Base-by-base conservation (phyloP, 2,329 filamentous ascomycete species). In the Diplocarpon rosae region DNA sequence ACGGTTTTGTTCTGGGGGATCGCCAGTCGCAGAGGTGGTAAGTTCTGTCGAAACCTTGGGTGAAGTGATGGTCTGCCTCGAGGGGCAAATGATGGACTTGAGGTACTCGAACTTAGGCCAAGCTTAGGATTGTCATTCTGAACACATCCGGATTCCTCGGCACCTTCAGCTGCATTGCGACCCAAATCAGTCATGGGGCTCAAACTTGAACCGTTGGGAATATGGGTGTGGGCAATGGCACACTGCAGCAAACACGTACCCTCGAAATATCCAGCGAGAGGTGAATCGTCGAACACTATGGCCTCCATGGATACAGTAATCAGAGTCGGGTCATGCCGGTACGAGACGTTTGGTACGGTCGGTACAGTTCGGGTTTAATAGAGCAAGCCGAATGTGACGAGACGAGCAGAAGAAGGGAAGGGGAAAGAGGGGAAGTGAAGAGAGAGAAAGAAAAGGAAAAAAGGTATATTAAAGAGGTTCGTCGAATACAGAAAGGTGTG, bases 191-290 rank as follows among this genome's bases (percentile, higher is more conserved):
- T 32, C 11, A 35, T 42, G 24, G 14, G 24, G 39, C 39, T 42
- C 39, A 42, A 42, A 36, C 39, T 29, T 36, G 24, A n/a, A 13
- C 24, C 35, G 24, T 36, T 35, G 28, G 13, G 32, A n/a, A 35
- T 32, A 32, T n/a, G 32, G 32, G 35, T 30, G 20, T 7, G 20
- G 4, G 39, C 27, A 15, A 32, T 15, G 3, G 37, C 11, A 15
- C 27, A 20, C 6, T 27, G 14, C 20, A 17, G 17, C 17, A 20
- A 17, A 31, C 28, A 39, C 33, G 13, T 45, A 92, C 89, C 88
- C 78, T 89, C 82, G 57, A 95, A 78, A 68, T 92, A 92, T 60
- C 85, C 80, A 62, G 87, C 88, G 66, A 95, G 73, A 57, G 89
- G 89, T 63, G 85, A 85, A 68, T 88, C 80, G 68, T 92, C 78